phyloP scores from a whole-genome alignment of 2,329 filamentous ascomycete genomes.

The Monosporascus sp. region DNA sequence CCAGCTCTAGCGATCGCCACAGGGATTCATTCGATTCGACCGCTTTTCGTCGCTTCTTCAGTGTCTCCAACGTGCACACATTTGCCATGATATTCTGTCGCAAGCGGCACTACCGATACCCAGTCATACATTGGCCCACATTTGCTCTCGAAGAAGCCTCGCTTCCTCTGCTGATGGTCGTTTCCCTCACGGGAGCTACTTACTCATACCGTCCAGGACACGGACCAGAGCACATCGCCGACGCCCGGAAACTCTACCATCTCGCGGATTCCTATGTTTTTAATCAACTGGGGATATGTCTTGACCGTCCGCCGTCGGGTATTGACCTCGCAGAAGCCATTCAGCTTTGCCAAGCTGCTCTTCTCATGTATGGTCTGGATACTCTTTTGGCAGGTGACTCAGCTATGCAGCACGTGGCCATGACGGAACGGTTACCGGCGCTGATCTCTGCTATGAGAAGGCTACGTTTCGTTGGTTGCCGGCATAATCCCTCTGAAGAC shows the following conservation, averaged over 20 bases:
- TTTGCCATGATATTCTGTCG: slow-evolving; percentile 5
- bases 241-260: slow-evolving; percentile 1
- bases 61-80: neutral
- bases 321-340: neutral
- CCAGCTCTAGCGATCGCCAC: neutral
- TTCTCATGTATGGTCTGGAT: slow-evolving; percentile 7
- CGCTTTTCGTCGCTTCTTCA: slow-evolving; percentile 1
- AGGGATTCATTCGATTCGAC: neutral
- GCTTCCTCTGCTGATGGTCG: slow-evolving; percentile 4
- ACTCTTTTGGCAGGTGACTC: slow-evolving; percentile 2
- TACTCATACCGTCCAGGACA: slow-evolving; percentile 3
- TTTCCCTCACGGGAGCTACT: slow-evolving; percentile 6
- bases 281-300: neutral
- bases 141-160: slow-evolving; percentile 4
- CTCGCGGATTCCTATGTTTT: slow-evolving; percentile 8
- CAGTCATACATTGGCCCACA: slow-evolving; percentile 7
- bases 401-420: neutral
- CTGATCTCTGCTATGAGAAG: slow-evolving; percentile 1
- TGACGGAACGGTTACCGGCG: neutral
- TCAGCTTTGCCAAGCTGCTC: slow-evolving; percentile 5
- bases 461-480: neutral
- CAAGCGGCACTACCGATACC: slow-evolving; percentile 6
- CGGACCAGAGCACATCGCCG: slow-evolving; percentile 1
- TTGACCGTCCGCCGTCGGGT: neutral
- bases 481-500: slow-evolving; percentile 1